Percentiles rank a stretch among this genome's conserved stretches.
Conservation (phyloP, 305 asterid species). For the Fraxinus ornus region DNA sequence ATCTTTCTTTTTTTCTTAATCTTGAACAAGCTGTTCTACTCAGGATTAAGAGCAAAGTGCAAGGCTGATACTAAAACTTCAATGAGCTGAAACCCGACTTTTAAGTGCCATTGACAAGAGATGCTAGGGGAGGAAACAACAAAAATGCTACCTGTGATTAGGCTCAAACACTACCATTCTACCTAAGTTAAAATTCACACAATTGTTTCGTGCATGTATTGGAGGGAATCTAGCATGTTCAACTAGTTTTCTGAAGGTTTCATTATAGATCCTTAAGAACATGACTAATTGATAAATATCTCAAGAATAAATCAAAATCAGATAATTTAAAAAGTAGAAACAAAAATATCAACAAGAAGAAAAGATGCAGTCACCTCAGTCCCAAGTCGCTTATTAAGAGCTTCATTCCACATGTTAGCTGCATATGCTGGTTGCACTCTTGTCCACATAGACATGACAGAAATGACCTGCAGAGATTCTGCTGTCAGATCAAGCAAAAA, state of each 20-base stretch:
- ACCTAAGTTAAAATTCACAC: neutral
- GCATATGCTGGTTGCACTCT: constrained; percentile 99
- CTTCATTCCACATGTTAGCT: constrained; percentile 99
- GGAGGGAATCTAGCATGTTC: neutral
- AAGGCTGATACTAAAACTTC: neutral
- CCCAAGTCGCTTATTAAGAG: constrained; percentile 96
- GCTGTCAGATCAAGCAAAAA: constrained; percentile 14
- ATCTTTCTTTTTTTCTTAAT: neutral
- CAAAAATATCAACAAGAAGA: constrained; percentile 18
- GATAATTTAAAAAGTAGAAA: neutral
- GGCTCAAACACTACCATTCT: neutral
- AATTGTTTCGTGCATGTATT: neutral
- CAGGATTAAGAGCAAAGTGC: neutral
- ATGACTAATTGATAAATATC: neutral
- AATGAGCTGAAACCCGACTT: neutral
- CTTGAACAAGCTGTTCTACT: neutral
- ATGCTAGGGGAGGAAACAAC: neutral
- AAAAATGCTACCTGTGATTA: neutral
- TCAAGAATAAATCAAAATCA: neutral
- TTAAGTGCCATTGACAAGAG: neutral
- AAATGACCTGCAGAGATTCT: constrained; percentile 66
- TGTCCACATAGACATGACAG: constrained; percentile 99
- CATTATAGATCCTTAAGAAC: neutral
- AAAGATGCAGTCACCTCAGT: constrained; percentile 60
- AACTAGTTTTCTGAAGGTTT: neutral